Conservation (phyloP, 345 rosid genomes). For the Lumnitzera littorea region DNA sequence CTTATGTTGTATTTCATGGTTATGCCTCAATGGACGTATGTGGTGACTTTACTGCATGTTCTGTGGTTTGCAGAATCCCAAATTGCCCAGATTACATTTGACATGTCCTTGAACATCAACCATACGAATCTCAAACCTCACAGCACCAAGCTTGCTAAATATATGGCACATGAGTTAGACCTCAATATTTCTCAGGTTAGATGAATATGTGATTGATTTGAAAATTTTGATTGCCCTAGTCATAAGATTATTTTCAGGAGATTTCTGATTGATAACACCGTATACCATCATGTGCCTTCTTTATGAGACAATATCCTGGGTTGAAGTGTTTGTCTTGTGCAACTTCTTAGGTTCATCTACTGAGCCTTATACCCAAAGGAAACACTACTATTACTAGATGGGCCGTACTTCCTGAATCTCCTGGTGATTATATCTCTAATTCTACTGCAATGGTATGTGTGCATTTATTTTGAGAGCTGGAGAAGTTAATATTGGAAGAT, state of each 20-base stretch:
- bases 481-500: too few relatives aligned
- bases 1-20: too few relatives aligned
- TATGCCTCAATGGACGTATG: too few relatives aligned
- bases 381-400: slow-evolving; percentile 45
- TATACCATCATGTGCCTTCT: background rate
- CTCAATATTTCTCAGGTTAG: slow-evolving; percentile 60
- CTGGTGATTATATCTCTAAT: slow-evolving; percentile 46
- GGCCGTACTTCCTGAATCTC: slow-evolving; percentile 50
- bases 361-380: slow-evolving; percentile 50
- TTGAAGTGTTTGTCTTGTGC: background rate
- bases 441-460: slow-evolving; percentile 50
- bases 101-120: slow-evolving; percentile 43
- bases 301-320: background rate
- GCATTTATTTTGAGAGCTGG: background rate
- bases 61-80: slow-evolving; percentile 29
- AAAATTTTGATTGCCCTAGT: background rate
- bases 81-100: slow-evolving; percentile 57
- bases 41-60: background rate
- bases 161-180: slow-evolving; percentile 46
- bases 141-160: slow-evolving; percentile 32
- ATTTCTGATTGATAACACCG: too few relatives aligned
- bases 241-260: background rate
- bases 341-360: slow-evolving; percentile 52
- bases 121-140: slow-evolving; percentile 50
- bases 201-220: background rate